Conservation (phyloP, 1,284 basidiomycete genomes). For the Ceratobasidium sp. region DNA sequence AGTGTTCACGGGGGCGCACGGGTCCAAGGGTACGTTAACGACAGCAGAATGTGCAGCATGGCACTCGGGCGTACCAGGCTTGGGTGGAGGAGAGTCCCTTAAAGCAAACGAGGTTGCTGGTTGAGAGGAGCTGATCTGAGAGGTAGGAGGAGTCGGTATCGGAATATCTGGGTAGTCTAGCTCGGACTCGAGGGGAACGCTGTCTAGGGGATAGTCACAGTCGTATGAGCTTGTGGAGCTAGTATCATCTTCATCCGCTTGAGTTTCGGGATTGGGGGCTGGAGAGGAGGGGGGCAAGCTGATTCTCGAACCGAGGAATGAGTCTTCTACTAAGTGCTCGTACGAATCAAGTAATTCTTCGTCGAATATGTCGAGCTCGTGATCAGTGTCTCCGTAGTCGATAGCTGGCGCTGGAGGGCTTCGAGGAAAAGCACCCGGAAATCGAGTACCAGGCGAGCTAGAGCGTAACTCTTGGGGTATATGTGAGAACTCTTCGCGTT, state of each 20-base stretch:
- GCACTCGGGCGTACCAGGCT: background rate
- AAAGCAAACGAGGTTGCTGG: background rate
- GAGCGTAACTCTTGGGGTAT: too few relatives aligned
- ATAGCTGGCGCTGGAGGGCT: background rate
- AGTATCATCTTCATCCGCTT: background rate
- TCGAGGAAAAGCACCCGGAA: slow-evolving; percentile 18
- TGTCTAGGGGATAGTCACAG: background rate
- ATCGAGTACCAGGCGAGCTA: background rate
- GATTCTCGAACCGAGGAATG: background rate
- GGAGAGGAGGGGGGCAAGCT: background rate
- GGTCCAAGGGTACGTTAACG: background rate
- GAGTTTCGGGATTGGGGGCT: background rate
- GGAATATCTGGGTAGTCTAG: background rate
- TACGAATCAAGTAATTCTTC: background rate
- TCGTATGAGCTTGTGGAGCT: background rate
- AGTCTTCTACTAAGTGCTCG: background rate
- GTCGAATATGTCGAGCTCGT: background rate
- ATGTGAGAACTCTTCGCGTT: background rate
- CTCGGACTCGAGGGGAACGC: background rate
- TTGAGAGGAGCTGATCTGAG: background rate
- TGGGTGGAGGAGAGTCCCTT: too few relatives aligned
- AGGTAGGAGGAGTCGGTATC: slow-evolving; percentile 5
- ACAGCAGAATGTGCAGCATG: background rate
- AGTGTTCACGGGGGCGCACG: too few relatives aligned
- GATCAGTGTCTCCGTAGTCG: background rate